These are phyloP conservation scores for Trypanosoma cruzi DNA, from an alignment of 208 protist genomes.

Conservation along the genomic window DNA sequence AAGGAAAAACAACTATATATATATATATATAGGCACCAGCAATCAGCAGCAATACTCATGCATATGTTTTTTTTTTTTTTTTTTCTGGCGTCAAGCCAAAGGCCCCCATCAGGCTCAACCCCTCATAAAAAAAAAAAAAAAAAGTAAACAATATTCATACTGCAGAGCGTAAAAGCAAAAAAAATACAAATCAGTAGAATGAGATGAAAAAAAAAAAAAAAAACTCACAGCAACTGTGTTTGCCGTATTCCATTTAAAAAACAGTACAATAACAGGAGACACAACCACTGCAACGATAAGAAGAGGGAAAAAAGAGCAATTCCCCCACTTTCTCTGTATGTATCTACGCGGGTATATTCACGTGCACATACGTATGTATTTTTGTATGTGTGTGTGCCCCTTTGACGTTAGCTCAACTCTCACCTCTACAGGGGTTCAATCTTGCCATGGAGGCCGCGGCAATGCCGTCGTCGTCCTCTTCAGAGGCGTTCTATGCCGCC, in stretches of 20 bases:
- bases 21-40: too few relatives aligned
- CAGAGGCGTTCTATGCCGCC: background rate
- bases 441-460: constrained; percentile 4
- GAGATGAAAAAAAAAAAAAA: constrained; percentile 21
- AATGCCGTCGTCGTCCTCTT: background rate
- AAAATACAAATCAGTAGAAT: constrained; percentile 2
- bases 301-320: background rate
- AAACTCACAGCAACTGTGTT: background rate
- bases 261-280: background rate
- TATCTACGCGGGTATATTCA: too few relatives aligned
- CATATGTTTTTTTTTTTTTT: background rate
- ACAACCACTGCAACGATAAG: background rate
- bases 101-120: constrained; percentile 1
- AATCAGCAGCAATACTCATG: background rate
- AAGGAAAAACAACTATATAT: background rate
- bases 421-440: background rate
- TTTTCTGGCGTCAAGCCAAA: background rate
- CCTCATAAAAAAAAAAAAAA: background rate
- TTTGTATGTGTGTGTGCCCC: background rate
- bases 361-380: too few relatives aligned
- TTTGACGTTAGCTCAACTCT: background rate
- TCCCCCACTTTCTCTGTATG: background rate
- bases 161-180: background rate
- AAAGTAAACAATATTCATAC: too few relatives aligned
- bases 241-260: background rate